phyloP scores from a whole-genome alignment of 2,329 filamentous ascomycete species.

The Colletotrichum eremochloae region DNA sequence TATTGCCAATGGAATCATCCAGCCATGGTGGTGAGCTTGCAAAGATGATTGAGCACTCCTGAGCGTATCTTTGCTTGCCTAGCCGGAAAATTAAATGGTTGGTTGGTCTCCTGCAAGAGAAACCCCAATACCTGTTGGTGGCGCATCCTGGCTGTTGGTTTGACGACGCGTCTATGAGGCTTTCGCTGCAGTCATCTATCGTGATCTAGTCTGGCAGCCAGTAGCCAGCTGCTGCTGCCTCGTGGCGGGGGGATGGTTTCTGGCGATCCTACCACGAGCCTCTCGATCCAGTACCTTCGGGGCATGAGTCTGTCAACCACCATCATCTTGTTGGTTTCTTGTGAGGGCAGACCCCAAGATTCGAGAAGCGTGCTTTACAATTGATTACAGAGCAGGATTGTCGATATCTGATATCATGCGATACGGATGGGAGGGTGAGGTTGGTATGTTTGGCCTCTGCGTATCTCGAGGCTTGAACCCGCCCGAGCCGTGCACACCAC shows the following conservation, averaged over 20 bases:
- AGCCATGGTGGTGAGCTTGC: conserved; percentile 26
- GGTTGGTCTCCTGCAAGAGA: conserved; percentile 19
- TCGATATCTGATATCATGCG: conserved; percentile 21
- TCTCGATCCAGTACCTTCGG: conserved; percentile 23
- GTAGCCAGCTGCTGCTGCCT: conserved; percentile 3
- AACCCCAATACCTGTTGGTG: conserved; percentile 12
- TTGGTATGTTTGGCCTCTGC: conserved; percentile 10
- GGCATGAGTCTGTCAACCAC: conserved; percentile 8
- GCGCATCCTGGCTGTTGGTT: conserved; percentile 27
- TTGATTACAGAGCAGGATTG: conserved; percentile 2
- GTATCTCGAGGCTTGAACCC: conserved; percentile 2
- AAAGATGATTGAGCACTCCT: not conserved
- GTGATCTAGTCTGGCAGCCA: conserved; percentile 1
- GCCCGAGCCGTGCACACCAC: conserved; percentile 8
- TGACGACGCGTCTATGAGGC: conserved; percentile 24
- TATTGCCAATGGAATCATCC: conserved; percentile 9
- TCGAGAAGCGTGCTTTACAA: not conserved
- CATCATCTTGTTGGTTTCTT: conserved; percentile 13
- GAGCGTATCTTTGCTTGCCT: conserved; percentile 24
- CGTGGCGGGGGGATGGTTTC: conserved; percentile 11
- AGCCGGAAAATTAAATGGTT: conserved; percentile 25
- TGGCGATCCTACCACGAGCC: conserved; percentile 34
- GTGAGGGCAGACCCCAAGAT: conserved; percentile 1
- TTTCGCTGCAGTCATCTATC: conserved; percentile 31
- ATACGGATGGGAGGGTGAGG: not conserved